These are phyloP conservation scores for Penicillium bovifimosum DNA, from an alignment of 495 filamentous ascomycete genomes.

Conservation along the genomic window DNA sequence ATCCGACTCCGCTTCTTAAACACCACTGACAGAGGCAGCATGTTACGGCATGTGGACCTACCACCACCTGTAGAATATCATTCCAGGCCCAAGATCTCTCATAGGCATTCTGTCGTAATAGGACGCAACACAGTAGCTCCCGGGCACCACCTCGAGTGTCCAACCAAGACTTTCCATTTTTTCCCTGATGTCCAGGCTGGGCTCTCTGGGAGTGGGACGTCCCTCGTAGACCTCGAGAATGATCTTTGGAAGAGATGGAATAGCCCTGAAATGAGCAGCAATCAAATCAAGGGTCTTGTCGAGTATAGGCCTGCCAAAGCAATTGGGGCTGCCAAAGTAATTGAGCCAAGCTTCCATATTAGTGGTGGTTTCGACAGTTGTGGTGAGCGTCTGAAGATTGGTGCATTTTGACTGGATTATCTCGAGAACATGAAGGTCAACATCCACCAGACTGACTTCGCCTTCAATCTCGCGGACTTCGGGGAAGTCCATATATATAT, in stretches of 20 bases:
- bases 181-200: slow-evolving; percentile 3
- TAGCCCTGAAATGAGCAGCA: slow-evolving; percentile 4
- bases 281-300: slow-evolving; percentile 3
- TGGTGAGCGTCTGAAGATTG: slow-evolving; percentile 4
- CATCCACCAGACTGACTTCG: slow-evolving; percentile 4
- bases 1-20: slow-evolving; percentile 2
- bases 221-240: slow-evolving; percentile 8
- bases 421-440: slow-evolving; percentile 3
- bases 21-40: too few species aligned
- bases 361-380: neutral
- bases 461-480: slow-evolving; percentile 1
- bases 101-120: too few species aligned
- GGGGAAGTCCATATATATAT: slow-evolving; percentile 11
- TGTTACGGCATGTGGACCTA: too few species aligned
- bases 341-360: neutral
- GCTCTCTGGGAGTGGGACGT: too few species aligned
- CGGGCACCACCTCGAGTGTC: slow-evolving; percentile 10
- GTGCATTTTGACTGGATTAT: slow-evolving; percentile 4
- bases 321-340: slow-evolving; percentile 4
- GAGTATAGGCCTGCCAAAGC: too few species aligned
- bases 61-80: too few species aligned
- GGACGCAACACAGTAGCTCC: too few species aligned
- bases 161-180: slow-evolving; percentile 12
- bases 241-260: slow-evolving; percentile 6
- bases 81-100: too few species aligned